Conservation (phyloP, 495 filamentous ascomycete genomes). For the Penicillium verhagenii region DNA sequence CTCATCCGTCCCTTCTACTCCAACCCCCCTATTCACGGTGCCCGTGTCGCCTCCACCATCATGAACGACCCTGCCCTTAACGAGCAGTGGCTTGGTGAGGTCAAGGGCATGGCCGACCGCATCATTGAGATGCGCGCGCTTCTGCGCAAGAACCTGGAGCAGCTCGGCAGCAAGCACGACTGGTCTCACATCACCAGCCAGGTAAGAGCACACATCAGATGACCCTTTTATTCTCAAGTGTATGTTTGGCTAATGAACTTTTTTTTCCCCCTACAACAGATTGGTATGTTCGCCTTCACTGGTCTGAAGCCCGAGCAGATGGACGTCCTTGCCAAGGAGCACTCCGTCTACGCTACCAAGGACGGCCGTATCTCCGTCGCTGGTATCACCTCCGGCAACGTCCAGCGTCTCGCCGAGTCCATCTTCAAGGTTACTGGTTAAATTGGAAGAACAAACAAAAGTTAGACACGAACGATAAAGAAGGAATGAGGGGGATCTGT, state of each 20-base stretch:
- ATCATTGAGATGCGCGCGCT: constrained; percentile 97
- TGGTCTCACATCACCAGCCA: constrained; percentile 98
- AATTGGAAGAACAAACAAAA: constrained; percentile 18
- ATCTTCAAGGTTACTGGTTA: constrained; percentile 89
- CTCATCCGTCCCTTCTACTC: constrained; percentile 96
- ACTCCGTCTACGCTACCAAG: constrained; percentile 96
- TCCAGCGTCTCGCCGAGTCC: constrained; percentile 86
- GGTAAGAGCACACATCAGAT: background rate
- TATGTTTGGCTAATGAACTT: too few relatives aligned
- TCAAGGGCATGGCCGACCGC: constrained; percentile 98
- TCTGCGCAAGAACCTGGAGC: constrained; percentile 90
- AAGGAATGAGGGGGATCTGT: background rate
- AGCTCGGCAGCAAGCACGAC: constrained; percentile 90
- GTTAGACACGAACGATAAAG: background rate
- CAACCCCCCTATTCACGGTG: constrained; percentile 94
- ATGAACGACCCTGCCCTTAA: constrained; percentile 85
- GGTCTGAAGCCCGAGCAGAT: constrained; percentile 91
- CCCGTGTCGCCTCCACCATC: constrained; percentile 89
- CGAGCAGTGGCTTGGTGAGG: constrained; percentile 92
- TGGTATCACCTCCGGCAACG: constrained; percentile 91
- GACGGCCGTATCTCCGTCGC: constrained; percentile 97
- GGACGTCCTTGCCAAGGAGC: constrained; percentile 89
- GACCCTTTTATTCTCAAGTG: too few relatives aligned
- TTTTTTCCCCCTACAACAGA: constrained; percentile 46
- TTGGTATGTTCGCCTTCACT: constrained; percentile 99